Evolutionary conservation across 1,139 yeast species (phyloP), one percentile per base, ranked within the genome.

Genomic region (Debaryomycetaceae sp.): DNA sequence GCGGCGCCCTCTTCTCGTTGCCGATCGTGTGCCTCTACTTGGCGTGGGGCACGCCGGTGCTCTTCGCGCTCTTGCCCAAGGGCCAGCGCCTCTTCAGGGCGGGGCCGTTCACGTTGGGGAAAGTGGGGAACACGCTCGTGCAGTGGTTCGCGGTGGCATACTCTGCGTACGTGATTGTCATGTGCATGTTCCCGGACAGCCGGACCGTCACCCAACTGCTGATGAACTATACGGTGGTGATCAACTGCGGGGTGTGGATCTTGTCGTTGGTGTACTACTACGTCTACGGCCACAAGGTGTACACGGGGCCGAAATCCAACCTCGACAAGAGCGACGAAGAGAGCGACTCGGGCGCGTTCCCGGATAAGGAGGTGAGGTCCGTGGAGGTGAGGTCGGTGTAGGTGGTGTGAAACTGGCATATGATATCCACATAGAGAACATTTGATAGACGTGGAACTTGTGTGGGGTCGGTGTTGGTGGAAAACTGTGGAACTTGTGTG

Each of bases 1-100:
- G 59, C 44, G 54, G 55, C 36, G 73, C 74, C 11, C 55, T 68
- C 30, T 67, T 67, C 45, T 64, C 72, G 1, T 66, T 68, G 32
- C 69, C 64, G 14, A 60, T 68, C 31, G 59, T 66, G 25, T 63
- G 70, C 16, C 68, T 62, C 44, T 52, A 41, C 39, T 53, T 54
- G 42, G 57, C 56, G 31, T 66, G 57, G 67, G 58, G 59, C 22
- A 51, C 48, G 16, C 73, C 73, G 4, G 53, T 61, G 4, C 41
- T 66, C 4, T 47, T 66, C 33, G 57, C 53, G 1, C 46, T 60
- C 27, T 47, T 65, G 22, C 70, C 72, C 2, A 45, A 53, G 15
- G 73, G 73, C 11, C 49, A 50, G 27, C 37, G 40, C 15, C 53
- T 59, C 28, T 28, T 42, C 7, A 40, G 36, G 26, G 51, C 51